These are phyloP conservation scores for Arctostaphylos glauca DNA, from an alignment of 148 eudicot genomes.

Conservation along the genomic window DNA sequence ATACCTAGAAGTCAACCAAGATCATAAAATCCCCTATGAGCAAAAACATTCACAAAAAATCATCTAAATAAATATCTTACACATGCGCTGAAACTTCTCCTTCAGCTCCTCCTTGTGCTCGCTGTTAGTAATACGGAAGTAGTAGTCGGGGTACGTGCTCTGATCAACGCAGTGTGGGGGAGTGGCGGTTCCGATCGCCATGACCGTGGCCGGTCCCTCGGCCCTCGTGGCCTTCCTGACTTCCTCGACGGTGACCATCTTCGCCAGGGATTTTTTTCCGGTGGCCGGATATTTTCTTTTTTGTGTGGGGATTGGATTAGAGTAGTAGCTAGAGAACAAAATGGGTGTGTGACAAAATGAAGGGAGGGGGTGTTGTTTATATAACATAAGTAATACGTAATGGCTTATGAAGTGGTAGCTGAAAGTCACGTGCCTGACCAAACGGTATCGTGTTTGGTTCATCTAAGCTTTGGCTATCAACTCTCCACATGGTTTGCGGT, in stretches of 20 bases:
- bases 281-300: not conserved
- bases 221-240: slow-evolving; percentile 6
- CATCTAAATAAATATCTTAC: not conserved
- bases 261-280: not conserved
- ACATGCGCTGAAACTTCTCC: slow-evolving; percentile 13
- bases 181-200: not conserved
- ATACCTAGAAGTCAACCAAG: not conserved
- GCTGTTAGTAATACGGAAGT: slow-evolving; percentile 1
- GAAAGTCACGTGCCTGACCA: slow-evolving; percentile 1
- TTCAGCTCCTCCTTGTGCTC: slow-evolving; percentile 3
- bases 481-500: not conserved
- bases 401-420: not conserved
- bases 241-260: slow-evolving; percentile 8
- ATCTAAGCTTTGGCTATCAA: not conserved
- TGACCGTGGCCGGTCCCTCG: slow-evolving; percentile 7
- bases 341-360: not conserved
- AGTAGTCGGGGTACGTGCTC: not conserved
- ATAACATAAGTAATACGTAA: not conserved
- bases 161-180: not conserved
- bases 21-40: not conserved
- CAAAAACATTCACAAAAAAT: not conserved
- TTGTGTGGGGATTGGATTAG: not conserved
- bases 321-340: not conserved
- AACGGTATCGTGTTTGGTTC: not conserved
- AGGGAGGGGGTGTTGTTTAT: not conserved